Evolutionary conservation across 2,329 filamentous ascomycete species (phyloP), one percentile per base, ranked within the genome.

Genomic region (Ciborinia camelliae): DNA sequence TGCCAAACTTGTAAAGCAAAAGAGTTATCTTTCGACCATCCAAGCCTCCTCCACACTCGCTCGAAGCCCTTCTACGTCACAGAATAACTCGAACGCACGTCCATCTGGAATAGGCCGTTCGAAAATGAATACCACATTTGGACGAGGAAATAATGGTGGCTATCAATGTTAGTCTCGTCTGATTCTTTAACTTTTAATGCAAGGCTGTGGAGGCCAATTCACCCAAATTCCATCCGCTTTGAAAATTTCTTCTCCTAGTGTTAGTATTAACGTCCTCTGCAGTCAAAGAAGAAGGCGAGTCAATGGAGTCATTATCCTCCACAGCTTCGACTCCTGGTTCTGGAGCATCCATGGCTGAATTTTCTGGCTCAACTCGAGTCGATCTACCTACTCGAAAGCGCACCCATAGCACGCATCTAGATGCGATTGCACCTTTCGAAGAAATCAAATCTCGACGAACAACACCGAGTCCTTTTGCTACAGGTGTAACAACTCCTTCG

Each of bases 361-460:
- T 68, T 18, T n/a, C 66, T 15, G 68, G 62, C 28, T 61, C 70
- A 48, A 66, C 65, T 35, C 64, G 53, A 52, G 62, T 70, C 48
- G 66, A 64, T 35, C 66, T 73, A 4, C 70, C 71, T 18, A 68
- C 61, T 53, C 68, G 73, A 71, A 75, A 75, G 64, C 70, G 73
- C 62, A 67, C 71, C 2, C 68, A 73, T 47, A 73, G 70, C 67
- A 71, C 67, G 15, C 69, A 70, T 59, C 32, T 71, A n/a, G 69
- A 68, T 54, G 67, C 66, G 37, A 47, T 71, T 28, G 52, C 60
- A 37, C 68, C 70, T 35, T 53, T 65, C 35, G 65, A 64, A 51
- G 65, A 68, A 18, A 71, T 66, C 47, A 75, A 75, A 62, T 74
- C 72, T 28, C 68, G 73, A 59, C 70, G 73, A 50, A 74, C 73